phyloP scores from a whole-genome alignment of 2,329 filamentous ascomycete genomes.

The Peltaster fructicola region DNA sequence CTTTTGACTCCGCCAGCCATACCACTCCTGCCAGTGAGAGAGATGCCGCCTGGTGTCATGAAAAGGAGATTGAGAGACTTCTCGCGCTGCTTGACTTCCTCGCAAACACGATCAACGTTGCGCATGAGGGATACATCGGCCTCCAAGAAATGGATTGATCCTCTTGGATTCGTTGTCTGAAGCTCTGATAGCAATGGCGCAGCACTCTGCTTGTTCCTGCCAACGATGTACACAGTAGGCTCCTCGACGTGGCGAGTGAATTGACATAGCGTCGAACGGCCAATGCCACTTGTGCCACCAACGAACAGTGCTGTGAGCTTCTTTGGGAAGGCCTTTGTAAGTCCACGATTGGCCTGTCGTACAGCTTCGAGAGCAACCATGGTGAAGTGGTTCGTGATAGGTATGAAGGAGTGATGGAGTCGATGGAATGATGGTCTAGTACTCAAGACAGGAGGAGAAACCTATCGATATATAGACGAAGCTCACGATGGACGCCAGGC shows the following conservation, averaged over 20 bases:
- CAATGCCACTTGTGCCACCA: slow-evolving; percentile 10
- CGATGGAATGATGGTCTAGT: too few species aligned
- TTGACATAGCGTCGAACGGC: slow-evolving; percentile 6
- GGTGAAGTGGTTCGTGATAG: too few species aligned
- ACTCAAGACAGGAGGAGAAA: too few species aligned
- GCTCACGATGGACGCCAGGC: too few species aligned
- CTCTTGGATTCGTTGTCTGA: slow-evolving; percentile 4
- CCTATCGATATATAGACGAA: too few species aligned
- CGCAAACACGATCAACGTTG: slow-evolving; percentile 18
- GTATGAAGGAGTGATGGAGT: too few species aligned
- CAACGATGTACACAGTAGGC: slow-evolving; percentile 9
- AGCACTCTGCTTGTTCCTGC: slow-evolving; percentile 6
- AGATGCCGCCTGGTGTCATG: slow-evolving; percentile 22
- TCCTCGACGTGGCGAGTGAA: slow-evolving; percentile 7
- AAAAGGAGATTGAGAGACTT: slow-evolving; percentile 24
- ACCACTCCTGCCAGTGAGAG: slow-evolving; percentile 11
- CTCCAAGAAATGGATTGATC: slow-evolving; percentile 7
- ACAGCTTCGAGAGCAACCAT: too few species aligned
- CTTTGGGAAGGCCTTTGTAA: too few species aligned
- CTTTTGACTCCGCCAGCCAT: not conserved
- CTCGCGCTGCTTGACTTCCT: slow-evolving; percentile 11
- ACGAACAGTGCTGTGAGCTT: slow-evolving; percentile 9
- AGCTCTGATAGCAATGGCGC: slow-evolving; percentile 4
- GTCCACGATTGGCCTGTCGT: too few species aligned
- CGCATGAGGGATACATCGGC: slow-evolving; percentile 20